These are phyloP conservation scores for Pestalotiopsis sp. DNA, from an alignment of 2,329 filamentous ascomycete genomes.

Conservation along the genomic window DNA sequence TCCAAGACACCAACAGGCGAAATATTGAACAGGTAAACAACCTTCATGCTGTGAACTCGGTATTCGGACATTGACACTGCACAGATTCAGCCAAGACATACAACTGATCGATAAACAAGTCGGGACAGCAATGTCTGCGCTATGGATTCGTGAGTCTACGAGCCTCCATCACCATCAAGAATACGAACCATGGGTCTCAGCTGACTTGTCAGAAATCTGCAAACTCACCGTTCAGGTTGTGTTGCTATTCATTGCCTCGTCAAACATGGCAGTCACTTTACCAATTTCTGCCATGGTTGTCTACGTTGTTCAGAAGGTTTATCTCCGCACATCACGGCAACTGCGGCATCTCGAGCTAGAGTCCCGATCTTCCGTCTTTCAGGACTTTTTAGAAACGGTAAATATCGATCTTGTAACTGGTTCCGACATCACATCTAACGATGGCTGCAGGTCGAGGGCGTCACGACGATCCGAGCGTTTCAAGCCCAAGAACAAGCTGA, in stretches of 20 bases:
- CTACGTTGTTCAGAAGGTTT: constrained; percentile 50
- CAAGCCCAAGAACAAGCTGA: constrained; percentile 38
- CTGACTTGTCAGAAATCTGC: constrained; percentile 33
- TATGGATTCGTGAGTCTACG: constrained; percentile 34
- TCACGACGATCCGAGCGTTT: constrained; percentile 51
- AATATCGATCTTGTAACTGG: constrained; percentile 15
- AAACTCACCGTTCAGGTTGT: constrained; percentile 43
- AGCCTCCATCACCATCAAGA: constrained; percentile 22
- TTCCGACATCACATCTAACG: neutral
- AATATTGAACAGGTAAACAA: constrained; percentile 39
- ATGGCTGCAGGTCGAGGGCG: constrained; percentile 34
- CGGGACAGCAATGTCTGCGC: constrained; percentile 34
- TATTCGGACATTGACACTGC: constrained; percentile 27
- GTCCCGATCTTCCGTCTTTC: constrained; percentile 49
- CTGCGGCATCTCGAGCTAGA: constrained; percentile 58
- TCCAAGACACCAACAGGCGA: constrained; percentile 40
- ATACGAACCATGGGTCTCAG: constrained; percentile 30
- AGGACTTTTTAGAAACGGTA: constrained; percentile 25
- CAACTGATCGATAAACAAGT: constrained; percentile 44
- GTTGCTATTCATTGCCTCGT: constrained; percentile 47
- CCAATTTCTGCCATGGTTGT: constrained; percentile 42
- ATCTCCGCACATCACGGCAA: constrained; percentile 58
- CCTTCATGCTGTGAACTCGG: neutral
- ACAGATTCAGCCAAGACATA: constrained; percentile 45
- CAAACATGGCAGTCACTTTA: constrained; percentile 45